Evolutionary conservation across 768 basidiomycete genomes (phyloP).

Genomic region (Pisolithus tinctorius): DNA sequence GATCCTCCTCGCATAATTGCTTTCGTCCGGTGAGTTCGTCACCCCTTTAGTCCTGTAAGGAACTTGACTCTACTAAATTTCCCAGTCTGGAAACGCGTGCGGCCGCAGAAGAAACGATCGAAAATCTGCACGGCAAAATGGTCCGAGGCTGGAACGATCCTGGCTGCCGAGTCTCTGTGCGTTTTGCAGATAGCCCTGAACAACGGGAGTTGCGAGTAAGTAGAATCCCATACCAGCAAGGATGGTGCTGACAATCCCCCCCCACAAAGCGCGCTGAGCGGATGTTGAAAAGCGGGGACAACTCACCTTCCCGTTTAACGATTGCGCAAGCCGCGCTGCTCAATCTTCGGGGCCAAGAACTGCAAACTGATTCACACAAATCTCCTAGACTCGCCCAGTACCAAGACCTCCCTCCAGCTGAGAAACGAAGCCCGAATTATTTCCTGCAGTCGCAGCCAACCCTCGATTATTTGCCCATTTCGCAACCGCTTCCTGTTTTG

Average conservation of each 20-base stretch:
- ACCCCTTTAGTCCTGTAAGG: neutral
- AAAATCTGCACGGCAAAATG: conserved; percentile 72
- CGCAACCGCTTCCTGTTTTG: conserved; percentile 10
- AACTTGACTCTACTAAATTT: neutral
- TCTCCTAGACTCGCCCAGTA: conserved; percentile 6
- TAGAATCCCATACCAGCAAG: conserved; percentile 5
- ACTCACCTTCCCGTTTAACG: conserved; percentile 57
- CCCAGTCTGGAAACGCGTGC: conserved; percentile 59
- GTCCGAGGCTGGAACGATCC: conserved; percentile 74
- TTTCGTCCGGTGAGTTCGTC: conserved; percentile 57
- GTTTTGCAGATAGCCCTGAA: conserved; percentile 74
- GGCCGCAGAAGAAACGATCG: conserved; percentile 73
- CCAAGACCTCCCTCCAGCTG: conserved; percentile 5
- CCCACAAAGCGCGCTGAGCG: conserved; percentile 54
- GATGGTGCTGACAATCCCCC: conserved; percentile 1
- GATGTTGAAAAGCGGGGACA: conserved; percentile 50
- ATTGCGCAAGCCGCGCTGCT: conserved; percentile 75
- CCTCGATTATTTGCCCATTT: neutral
- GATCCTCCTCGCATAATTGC: conserved; percentile 75
- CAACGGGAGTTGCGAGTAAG: conserved; percentile 70
- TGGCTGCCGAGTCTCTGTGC: conserved; percentile 70
- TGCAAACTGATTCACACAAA: conserved; percentile 16
- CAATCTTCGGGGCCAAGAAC: conserved; percentile 65
- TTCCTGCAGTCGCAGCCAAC: conserved; percentile 1
- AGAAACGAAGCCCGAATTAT: neutral